A percentile compares a stretch with the other conserved stretches of the same genome.
phyloP scores from a whole-genome alignment of 1,284 basidiomycete genomes.

The Volvariella surrecta region DNA sequence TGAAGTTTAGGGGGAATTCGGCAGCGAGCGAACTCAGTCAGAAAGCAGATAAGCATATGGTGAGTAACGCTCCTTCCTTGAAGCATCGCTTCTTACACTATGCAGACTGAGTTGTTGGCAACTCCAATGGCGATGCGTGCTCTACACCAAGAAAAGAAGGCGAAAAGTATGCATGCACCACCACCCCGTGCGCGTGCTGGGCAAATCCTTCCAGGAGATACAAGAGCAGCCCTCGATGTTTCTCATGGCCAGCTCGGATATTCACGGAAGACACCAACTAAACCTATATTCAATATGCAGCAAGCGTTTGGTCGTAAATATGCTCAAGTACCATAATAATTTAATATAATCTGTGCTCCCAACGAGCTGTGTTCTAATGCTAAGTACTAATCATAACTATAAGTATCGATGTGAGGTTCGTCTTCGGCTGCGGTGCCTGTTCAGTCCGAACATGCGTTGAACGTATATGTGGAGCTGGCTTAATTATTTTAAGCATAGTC shows the following conservation, averaged over 20 bases:
- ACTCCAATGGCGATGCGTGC: conserved; percentile 35
- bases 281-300: conserved; percentile 21
- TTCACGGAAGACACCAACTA: conserved; percentile 19
- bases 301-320: conserved; percentile 24
- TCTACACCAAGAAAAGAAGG: conserved; percentile 28
- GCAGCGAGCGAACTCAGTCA: conserved; percentile 32
- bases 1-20: conserved; percentile 42
- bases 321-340: conserved; percentile 14
- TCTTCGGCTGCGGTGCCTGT: too few species aligned
- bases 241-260: conserved; percentile 38
- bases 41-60: conserved; percentile 41
- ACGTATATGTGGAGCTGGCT: too few species aligned
- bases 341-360: background rate
- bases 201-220: conserved; percentile 39
- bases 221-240: conserved; percentile 36
- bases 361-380: background rate
- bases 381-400: background rate
- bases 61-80: conserved; percentile 20
- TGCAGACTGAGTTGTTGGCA: conserved; percentile 45
- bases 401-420: too few species aligned
- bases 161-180: conserved; percentile 19
- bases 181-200: conserved; percentile 34
- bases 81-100: background rate
- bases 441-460: too few species aligned
- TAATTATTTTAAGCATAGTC: too few species aligned